phyloP scores from a whole-genome alignment of 2,329 filamentous ascomycete genomes.

The Beauveria bassiana region DNA sequence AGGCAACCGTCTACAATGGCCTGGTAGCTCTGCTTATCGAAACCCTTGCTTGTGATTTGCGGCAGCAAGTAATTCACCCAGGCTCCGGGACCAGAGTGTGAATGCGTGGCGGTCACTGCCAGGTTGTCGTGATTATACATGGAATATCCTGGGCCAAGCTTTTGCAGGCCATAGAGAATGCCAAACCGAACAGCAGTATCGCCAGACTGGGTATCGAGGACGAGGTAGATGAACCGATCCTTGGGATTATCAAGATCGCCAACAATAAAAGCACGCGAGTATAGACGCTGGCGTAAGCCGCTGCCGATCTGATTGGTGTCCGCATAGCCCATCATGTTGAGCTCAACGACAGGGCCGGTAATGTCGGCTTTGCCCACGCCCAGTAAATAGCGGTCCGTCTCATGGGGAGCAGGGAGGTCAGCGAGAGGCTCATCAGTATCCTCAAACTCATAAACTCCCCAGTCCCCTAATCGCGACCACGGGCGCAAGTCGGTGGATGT shows the following conservation, averaged over 20 bases:
- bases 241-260: constrained; percentile 55
- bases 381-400: constrained; percentile 32
- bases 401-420: constrained; percentile 3
- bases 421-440: neutral
- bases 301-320: constrained; percentile 70
- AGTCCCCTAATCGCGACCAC: constrained; percentile 9
- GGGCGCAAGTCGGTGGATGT: constrained; percentile 9
- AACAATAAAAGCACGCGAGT: constrained; percentile 81
- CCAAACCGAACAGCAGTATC: constrained; percentile 83
- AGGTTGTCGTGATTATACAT: constrained; percentile 68
- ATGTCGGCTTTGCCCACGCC: constrained; percentile 48
- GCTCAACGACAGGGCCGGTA: constrained; percentile 71
- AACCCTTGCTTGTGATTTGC: constrained; percentile 80
- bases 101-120: constrained; percentile 86
- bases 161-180: constrained; percentile 63
- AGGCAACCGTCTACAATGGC: constrained; percentile 81
- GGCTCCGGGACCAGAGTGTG: constrained; percentile 79
- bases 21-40: constrained; percentile 75
- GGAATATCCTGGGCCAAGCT: constrained; percentile 62
- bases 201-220: constrained; percentile 78
- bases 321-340: constrained; percentile 87
- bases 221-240: constrained; percentile 75
- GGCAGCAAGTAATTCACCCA: constrained; percentile 91
- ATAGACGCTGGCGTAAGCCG: constrained; percentile 76
- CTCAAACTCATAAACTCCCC: constrained; percentile 7